Conservation (phyloP, 805 yeast genomes). For the Wickerhamiella slavikovae region DNA sequence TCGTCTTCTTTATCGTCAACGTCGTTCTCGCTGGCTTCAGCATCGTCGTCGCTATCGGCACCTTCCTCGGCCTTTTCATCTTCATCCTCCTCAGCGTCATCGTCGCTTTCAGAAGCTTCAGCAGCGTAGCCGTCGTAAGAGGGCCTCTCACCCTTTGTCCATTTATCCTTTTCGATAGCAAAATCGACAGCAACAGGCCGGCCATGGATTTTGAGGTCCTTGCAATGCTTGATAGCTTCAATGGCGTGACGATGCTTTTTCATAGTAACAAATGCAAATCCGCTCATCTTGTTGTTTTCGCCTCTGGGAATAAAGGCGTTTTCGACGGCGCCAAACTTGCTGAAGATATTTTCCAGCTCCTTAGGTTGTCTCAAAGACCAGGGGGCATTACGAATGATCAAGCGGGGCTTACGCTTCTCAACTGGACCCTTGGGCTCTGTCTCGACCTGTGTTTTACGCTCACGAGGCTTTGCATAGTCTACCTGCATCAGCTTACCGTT, state of each 20-base stretch:
- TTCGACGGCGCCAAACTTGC: conserved; percentile 63
- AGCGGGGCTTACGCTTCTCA: conserved; percentile 68
- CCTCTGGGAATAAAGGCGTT: conserved; percentile 82
- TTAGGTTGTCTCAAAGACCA: conserved; percentile 81
- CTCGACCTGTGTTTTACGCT: conserved; percentile 25
- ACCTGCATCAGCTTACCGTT: conserved; percentile 47
- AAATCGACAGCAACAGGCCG: conserved; percentile 87
- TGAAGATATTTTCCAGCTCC: conserved; percentile 46
- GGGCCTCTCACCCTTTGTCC: conserved; percentile 34
- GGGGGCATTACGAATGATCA: conserved; percentile 81
- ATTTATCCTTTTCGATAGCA: conserved; percentile 72
- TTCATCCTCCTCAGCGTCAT: conserved; percentile 19
- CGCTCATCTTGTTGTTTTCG: conserved; percentile 73
- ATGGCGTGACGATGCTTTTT: conserved; percentile 57
- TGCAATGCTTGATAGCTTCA: conserved; percentile 53
- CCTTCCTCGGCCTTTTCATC: conserved; percentile 15
- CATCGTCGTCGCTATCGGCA: conserved; percentile 16
- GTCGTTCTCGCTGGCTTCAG: conserved; percentile 15
- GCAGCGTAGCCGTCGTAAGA: conserved; percentile 20
- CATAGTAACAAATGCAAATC: conserved; percentile 91
- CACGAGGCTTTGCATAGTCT: conserved; percentile 85
- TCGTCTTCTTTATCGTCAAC: conserved; percentile 16
- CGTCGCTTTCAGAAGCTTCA: conserved; percentile 22
- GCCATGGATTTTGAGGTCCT: conserved; percentile 65
- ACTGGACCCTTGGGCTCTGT: conserved; percentile 18